Conservation (phyloP, 2,329 filamentous ascomycete species). For the Exserohilum rostratum region DNA sequence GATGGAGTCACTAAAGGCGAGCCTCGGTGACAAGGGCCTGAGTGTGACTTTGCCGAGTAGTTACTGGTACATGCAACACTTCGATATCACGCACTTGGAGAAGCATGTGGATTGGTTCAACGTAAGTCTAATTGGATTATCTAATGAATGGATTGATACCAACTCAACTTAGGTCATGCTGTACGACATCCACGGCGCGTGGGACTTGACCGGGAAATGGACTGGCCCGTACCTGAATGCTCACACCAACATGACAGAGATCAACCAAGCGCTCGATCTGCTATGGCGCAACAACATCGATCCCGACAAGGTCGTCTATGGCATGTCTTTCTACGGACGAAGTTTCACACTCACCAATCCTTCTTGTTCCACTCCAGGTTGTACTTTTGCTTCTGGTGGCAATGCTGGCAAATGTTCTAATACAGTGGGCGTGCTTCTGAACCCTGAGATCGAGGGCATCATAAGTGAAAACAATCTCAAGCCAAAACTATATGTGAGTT, state of each 20-base stretch:
- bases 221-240: constrained; percentile 32
- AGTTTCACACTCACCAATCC: constrained; percentile 27
- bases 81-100: constrained; percentile 21
- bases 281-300: constrained; percentile 54
- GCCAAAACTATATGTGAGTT: too few species aligned
- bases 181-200: constrained; percentile 49
- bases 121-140: too few species aligned
- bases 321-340: constrained; percentile 54
- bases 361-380: constrained; percentile 8
- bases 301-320: constrained; percentile 50
- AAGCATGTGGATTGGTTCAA: constrained; percentile 51
- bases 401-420: constrained; percentile 19
- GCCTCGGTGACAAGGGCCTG: too few species aligned
- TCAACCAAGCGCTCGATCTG: constrained; percentile 49
- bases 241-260: constrained; percentile 57
- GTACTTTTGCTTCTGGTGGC: constrained; percentile 6
- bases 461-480: too few species aligned
- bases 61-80: constrained; percentile 32
- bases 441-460: too few species aligned
- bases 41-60: too few species aligned
- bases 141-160: too few species aligned
- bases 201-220: constrained; percentile 42
- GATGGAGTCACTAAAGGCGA: too few species aligned
- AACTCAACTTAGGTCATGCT: too few species aligned
- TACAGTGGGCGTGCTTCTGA: constrained; percentile 17